A percentile compares a stretch with the other conserved stretches of the same genome.
Evolutionary conservation across 176 grass and related monocot genomes (phyloP).

Genomic region (Leersia perrieri): DNA sequence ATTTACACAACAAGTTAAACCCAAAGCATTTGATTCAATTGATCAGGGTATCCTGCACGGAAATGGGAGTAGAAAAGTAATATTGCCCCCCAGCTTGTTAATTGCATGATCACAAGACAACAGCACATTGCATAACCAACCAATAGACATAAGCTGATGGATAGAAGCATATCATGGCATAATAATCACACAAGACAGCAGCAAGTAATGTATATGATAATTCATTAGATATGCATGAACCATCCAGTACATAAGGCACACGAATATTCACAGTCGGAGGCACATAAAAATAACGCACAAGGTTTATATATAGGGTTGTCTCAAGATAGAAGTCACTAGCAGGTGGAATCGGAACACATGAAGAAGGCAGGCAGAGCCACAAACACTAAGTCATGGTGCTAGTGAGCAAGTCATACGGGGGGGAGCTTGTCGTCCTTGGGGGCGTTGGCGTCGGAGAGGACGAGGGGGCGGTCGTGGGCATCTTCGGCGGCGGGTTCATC

Average conservation of each 20-base stretch:
- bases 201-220: not conserved
- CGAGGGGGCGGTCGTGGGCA: constrained; percentile 45
- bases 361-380: not conserved
- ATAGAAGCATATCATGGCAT: not conserved
- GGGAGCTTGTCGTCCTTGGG: constrained; percentile 13
- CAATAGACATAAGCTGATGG: not conserved
- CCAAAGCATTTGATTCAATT: not conserved
- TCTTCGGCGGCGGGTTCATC: constrained; percentile 31
- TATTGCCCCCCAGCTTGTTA: not conserved
- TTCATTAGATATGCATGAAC: not conserved
- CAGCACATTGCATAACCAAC: not conserved
- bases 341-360: not conserved
- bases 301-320: not conserved
- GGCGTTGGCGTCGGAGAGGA: constrained; percentile 33
- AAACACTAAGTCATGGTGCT: not conserved
- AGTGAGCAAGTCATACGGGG: constrained; percentile 30
- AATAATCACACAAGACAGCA: not conserved
- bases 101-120: not conserved
- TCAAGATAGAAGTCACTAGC: not conserved
- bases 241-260: not conserved
- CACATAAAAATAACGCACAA: not conserved
- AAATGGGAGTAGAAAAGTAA: not conserved
- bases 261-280: not conserved
- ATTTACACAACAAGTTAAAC: not conserved
- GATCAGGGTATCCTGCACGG: not conserved